A percentile compares a stretch with the other conserved stretches of the same genome.
Evolutionary conservation across 768 basidiomycete genomes (phyloP).

Genomic region (Mycena kentingensis): DNA sequence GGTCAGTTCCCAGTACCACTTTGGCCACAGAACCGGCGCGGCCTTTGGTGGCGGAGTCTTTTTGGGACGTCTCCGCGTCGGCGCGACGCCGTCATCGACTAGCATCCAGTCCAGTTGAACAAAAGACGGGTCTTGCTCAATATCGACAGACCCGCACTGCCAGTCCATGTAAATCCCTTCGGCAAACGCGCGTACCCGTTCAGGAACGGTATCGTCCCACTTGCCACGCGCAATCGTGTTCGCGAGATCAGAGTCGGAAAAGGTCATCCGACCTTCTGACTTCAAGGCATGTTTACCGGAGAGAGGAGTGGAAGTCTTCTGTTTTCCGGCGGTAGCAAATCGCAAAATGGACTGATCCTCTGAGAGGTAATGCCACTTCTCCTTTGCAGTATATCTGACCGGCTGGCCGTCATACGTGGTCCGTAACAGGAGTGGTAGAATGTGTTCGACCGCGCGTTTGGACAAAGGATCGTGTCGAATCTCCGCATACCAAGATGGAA

Average conservation of each 20-base stretch:
- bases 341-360: conserved; percentile 33
- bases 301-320: conserved; percentile 49
- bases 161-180: conserved; percentile 32
- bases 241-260: conserved; percentile 47
- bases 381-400: conserved; percentile 50
- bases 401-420: conserved; percentile 64
- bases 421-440: conserved; percentile 69
- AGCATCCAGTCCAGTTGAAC: conserved; percentile 69
- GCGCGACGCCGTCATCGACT: conserved; percentile 20
- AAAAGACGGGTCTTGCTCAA: conserved; percentile 54
- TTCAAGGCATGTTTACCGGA: conserved; percentile 48
- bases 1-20: conserved; percentile 94
- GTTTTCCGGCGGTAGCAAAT: conserved; percentile 43
- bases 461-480: conserved; percentile 47
- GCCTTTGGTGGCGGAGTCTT: conserved; percentile 42
- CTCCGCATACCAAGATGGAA: conserved; percentile 61
- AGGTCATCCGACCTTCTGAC: conserved; percentile 42
- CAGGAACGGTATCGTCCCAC: conserved; percentile 34
- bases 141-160: conserved; percentile 19
- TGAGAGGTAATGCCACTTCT: conserved; percentile 69
- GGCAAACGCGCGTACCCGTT: conserved; percentile 45
- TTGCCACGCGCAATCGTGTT: conserved; percentile 48
- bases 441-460: conserved; percentile 45
- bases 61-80: conserved; percentile 25
- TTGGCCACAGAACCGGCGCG: conserved; percentile 76